A percentile compares a stretch with the other conserved stretches of the same genome.
Conservation (phyloP, 345 rosid species). For the Gossypium thurberi region DNA sequence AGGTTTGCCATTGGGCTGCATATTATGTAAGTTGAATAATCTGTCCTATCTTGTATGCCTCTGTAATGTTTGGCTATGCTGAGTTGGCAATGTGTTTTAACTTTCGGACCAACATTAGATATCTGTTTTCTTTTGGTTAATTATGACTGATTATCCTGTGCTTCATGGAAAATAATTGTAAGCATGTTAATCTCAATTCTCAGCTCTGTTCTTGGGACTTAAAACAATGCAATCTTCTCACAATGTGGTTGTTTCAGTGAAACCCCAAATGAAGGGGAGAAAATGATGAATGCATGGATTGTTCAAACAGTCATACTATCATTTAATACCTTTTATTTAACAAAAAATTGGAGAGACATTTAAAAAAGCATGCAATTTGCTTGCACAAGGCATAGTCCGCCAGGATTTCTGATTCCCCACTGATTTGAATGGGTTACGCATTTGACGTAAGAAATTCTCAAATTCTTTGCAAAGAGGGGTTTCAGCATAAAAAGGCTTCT, state of each 20-base stretch:
- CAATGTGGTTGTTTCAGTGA: not conserved
- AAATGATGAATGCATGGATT: not conserved
- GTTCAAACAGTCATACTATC: not conserved
- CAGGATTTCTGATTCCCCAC: not conserved
- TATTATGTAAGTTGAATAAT: conserved; percentile 59
- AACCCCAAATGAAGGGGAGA: not conserved
- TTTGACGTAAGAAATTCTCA: not conserved
- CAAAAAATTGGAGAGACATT: not conserved
- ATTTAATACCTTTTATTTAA: not conserved
- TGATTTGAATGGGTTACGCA: not conserved
- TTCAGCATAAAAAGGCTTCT: not conserved
- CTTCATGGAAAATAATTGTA: conserved; percentile 3
- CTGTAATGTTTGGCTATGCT: not conserved
- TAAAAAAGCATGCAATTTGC: not conserved
- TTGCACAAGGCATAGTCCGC: not conserved
- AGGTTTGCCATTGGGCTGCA: conserved; percentile 95
- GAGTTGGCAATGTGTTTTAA: not conserved
- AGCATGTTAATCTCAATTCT: not conserved
- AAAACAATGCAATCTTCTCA: not conserved
- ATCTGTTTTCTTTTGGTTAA: not conserved
- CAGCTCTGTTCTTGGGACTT: not conserved
- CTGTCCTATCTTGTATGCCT: not conserved
- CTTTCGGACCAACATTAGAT: not conserved
- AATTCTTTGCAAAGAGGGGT: not conserved
- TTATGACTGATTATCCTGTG: conserved; percentile 4